Conservation (phyloP, 2,329 filamentous ascomycete genomes). For the Thelonectria olida region DNA sequence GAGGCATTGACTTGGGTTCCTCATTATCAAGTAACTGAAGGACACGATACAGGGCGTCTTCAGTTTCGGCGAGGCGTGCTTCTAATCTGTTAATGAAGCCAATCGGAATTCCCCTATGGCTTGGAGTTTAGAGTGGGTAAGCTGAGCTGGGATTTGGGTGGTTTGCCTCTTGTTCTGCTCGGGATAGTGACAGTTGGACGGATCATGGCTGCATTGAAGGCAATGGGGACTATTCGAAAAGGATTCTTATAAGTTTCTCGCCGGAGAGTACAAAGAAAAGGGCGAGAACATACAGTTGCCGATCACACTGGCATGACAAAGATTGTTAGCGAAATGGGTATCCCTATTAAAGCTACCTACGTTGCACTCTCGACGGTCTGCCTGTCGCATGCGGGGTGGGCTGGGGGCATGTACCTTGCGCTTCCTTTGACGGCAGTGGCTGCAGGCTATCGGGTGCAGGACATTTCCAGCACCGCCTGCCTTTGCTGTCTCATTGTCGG, state of each 20-base stretch:
- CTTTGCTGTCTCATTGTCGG: conserved; percentile 15
- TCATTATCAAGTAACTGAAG: conserved; percentile 27
- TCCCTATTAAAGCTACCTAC: no score
- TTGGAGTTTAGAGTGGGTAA: neutral
- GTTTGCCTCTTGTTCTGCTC: conserved; percentile 45
- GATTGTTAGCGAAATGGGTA: neutral
- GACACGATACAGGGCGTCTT: conserved; percentile 39
- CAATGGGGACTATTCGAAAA: conserved; percentile 35
- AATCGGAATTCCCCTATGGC: conserved; percentile 44
- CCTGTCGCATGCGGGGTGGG: no score
- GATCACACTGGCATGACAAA: conserved; percentile 31
- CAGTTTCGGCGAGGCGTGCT: conserved; percentile 46
- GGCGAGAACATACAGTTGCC: conserved; percentile 25
- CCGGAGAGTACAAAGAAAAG: neutral
- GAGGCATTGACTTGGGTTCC: conserved; percentile 3
- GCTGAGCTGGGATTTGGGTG: neutral
- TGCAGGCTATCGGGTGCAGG: conserved; percentile 45
- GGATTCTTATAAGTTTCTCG: neutral
- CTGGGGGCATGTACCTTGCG: conserved; percentile 42
- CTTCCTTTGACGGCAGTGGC: conserved; percentile 45
- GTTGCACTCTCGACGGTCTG: no score
- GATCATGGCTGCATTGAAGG: conserved; percentile 42
- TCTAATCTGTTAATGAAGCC: conserved; percentile 52
- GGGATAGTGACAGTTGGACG: conserved; percentile 44
- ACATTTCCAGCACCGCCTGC: conserved; percentile 20